Percentiles rank a stretch among this genome's conserved stretches.
These are phyloP conservation scores for Ophiostoma sp. DNA, from an alignment of 2,329 filamentous ascomycete genomes.

Conservation along the genomic window DNA sequence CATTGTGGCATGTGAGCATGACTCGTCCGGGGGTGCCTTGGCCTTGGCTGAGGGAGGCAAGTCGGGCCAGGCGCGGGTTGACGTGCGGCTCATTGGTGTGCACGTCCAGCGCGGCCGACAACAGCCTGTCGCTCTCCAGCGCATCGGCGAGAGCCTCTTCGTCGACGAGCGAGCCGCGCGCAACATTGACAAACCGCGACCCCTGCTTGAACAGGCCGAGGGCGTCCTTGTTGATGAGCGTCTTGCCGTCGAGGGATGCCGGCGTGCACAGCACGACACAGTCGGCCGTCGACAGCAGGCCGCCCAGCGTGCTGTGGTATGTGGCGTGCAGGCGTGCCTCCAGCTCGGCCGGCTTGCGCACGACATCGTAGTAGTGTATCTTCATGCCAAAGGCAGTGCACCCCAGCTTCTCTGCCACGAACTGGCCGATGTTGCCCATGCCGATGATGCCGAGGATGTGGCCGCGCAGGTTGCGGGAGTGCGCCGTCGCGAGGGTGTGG, in stretches of 20 bases:
- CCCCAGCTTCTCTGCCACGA: slow-evolving; percentile 51
- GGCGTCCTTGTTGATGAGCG: slow-evolving; percentile 25
- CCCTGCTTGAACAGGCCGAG: slow-evolving; percentile 47
- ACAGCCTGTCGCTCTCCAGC: slow-evolving; percentile 35
- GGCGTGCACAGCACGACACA: slow-evolving; percentile 50
- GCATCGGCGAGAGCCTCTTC: slow-evolving; percentile 47
- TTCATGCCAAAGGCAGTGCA: slow-evolving; percentile 50
- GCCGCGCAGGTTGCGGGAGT: slow-evolving; percentile 50
- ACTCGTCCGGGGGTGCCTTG: not conserved
- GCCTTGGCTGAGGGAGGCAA: not conserved
- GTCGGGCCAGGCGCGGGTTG: not conserved
- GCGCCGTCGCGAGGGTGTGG: slow-evolving; percentile 33
- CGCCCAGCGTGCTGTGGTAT: slow-evolving; percentile 41
- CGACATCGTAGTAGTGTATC: slow-evolving; percentile 49
- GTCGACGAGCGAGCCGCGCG: slow-evolving; percentile 40
- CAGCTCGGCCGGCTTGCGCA: slow-evolving; percentile 36
- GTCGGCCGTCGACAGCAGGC: slow-evolving; percentile 44
- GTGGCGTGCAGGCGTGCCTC: slow-evolving; percentile 40
- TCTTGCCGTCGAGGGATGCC: slow-evolving; percentile 32
- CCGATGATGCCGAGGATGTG: slow-evolving; percentile 54
- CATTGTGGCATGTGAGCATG: slow-evolving; percentile 49
- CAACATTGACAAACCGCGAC: slow-evolving; percentile 54
- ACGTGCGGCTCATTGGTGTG: not conserved
- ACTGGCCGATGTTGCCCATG: slow-evolving; percentile 50
- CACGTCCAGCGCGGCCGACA: not conserved